Conservation (phyloP, 768 basidiomycete species). For the Boletellus ananiceps region DNA sequence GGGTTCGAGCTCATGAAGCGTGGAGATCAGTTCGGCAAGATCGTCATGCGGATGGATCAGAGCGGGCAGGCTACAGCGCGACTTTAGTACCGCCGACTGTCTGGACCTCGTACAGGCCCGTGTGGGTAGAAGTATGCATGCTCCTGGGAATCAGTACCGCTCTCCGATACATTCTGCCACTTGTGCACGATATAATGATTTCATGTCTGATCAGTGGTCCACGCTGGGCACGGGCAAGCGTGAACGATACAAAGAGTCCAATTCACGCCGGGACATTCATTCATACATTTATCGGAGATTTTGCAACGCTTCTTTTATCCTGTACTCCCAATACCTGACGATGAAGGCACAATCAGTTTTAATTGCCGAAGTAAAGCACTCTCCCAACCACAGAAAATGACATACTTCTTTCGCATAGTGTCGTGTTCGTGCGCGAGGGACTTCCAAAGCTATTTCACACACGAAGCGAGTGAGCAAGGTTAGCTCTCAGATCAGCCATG, state of each 20-base stretch:
- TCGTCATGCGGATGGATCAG: constrained; percentile 50
- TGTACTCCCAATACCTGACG: constrained; percentile 71
- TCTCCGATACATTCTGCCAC: too few relatives aligned
- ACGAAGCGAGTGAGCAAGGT: constrained; percentile 10
- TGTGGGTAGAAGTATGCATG: too few relatives aligned
- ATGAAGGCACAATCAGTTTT: constrained; percentile 16
- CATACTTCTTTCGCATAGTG: constrained; percentile 71
- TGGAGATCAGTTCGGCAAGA: constrained; percentile 75
- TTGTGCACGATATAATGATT: too few relatives aligned
- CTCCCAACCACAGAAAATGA: constrained; percentile 13
- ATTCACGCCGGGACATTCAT: constrained; percentile 6
- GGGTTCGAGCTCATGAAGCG: constrained; percentile 65
- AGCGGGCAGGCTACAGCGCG: constrained; percentile 21
- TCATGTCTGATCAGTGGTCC: too few relatives aligned
- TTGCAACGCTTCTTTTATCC: constrained; percentile 50
- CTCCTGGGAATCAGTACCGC: neutral
- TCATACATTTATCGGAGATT: constrained; percentile 20
- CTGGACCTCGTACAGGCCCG: neutral
- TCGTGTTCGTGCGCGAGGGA: constrained; percentile 66
- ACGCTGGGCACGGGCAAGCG: neutral
- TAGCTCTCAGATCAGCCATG: constrained; percentile 2
- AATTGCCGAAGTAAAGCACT: constrained; percentile 17
- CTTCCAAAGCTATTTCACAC: constrained; percentile 55
- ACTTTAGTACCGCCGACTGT: constrained; percentile 14
- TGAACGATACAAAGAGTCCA: constrained; percentile 2